Base-by-base conservation (phyloP, 495 filamentous ascomycete species). In the Rhypophila decipiens region DNA sequence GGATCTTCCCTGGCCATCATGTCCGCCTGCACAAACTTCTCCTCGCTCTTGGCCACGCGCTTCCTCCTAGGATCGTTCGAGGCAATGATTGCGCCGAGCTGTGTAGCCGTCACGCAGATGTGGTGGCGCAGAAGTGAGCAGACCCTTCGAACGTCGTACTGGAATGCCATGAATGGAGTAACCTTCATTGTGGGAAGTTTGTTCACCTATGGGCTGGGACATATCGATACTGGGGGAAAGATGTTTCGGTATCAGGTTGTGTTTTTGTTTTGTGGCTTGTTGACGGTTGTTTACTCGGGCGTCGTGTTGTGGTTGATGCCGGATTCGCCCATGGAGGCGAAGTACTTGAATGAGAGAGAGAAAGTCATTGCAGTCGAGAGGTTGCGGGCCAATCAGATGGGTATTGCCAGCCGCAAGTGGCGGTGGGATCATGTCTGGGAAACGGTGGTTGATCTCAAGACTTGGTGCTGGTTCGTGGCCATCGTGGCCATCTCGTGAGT, bases 391-490 rank as follows among this genome's bases (percentile, higher is more conserved):
- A 71, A 73, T 35, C 70, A 71, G 59, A 71, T 71, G 70, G 70
- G 70, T 2, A 67, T 73, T 5, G 60, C 65, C 22, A 66, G 59
- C 17, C 52, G 68, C 9, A 55, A 66, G 49, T 73, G 66, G 68
- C 60, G 64, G 22, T 70, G 67, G 60, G 68, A 66, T 19, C 70
- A 73, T 47, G 77, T 85, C 0, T 67, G 65, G 38, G 83, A 87
- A 53, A 75, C 77, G 13, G 66, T 76, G 22, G 56, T 76, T 17
- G 83, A 87, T 53, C 44, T 78, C 10, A 87, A 87, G 66, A 83
- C 82, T 1, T 82, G 79, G 72, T 63, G 79, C 22, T 85, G 82
- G 82, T 84, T 85, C 53, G 60, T 74, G 2, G 58, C 83, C 49
- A 76, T 85, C 52, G 52, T 71, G 23, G 62, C 67, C 3, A 71